Percentiles rank a stretch among this genome's conserved stretches.
Conservation (phyloP, 2,329 filamentous ascomycete genomes). For the Mycosphaerella arachidis region DNA sequence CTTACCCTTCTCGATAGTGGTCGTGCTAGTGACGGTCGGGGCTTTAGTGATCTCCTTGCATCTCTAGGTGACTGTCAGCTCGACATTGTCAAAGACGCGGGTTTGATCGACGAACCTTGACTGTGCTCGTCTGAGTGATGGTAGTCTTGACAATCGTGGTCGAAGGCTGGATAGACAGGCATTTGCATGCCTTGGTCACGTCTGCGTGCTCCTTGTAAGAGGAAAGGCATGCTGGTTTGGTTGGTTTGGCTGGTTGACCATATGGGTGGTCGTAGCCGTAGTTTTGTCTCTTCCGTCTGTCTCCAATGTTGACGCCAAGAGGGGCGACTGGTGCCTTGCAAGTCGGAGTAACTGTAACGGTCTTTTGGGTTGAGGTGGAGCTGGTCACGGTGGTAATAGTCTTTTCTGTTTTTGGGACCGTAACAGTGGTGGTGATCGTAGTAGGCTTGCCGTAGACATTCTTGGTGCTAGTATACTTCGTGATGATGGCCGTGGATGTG, state of each 20-base stretch:
- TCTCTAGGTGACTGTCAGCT: neutral
- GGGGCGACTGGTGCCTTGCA: neutral
- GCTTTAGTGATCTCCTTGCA: neutral
- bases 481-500: neutral
- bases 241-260: neutral
- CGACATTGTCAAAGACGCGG: neutral
- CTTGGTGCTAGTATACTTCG: neutral
- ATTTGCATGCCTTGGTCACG: neutral
- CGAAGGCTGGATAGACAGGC: neutral
- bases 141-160: neutral
- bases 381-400: neutral
- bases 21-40: neutral
- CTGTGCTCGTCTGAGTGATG: neutral
- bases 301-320: neutral
- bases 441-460: neutral
- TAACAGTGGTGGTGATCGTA: neutral
- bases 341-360: neutral
- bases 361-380: neutral
- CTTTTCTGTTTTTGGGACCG: neutral
- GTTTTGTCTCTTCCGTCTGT: neutral
- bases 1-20: neutral
- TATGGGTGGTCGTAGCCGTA: neutral
- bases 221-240: neutral
- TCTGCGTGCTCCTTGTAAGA: neutral
- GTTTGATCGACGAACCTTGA: neutral